Evolutionary conservation across 306 rosid genomes (phyloP), one percentile per base, ranked within the genome.

Genomic region (Sicyos baderoa): DNA sequence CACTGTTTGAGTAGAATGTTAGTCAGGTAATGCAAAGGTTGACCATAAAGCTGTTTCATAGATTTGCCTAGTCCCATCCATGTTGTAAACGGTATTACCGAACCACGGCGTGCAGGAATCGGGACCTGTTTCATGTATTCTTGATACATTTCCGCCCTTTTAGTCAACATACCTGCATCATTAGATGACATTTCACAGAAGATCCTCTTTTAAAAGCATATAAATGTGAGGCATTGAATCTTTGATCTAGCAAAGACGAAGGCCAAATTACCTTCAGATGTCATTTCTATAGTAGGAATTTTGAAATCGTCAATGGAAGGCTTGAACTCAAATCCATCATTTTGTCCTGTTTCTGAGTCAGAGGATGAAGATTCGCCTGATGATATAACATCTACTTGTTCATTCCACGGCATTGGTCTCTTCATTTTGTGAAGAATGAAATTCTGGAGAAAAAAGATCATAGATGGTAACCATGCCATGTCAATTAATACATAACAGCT

Each of bases 21-120:
- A 72, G 98, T 93, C 70, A 86, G 93, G 88, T 88, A 93, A 82
- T 93, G 98, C 75, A 89, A 82, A 68, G 96, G 98, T 74, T 93
- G 98, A 51, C 90, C 84, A 53, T 88, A 93, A 45, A 93, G 57
- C 75, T 85, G 81, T 82, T 93, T 93, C 14, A 93, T 80, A 75
- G 96, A 93, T 72, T 77, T 86, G 49, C 95, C 97, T 54, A 93
- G 67, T 68, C 95, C 96, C 83, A 79, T 81, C 99, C 99, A 93
- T 25, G 99, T 74, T 42, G 76, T 85, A 75, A 73, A 93, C 4
- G 97, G 97, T 66, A 93, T 85, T 17, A 88, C 74, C 47, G 97
- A 85, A 49, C 97, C 99, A 47, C 95, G 91, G 23, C 22, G 76
- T 13, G 64, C 76, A 11, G 99, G 99, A 75, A 93, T 77, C 50